Percentiles rank a stretch among this genome's conserved stretches.
phyloP scores from a whole-genome alignment of 2,329 filamentous ascomycete species.

The Nemania sp. region DNA sequence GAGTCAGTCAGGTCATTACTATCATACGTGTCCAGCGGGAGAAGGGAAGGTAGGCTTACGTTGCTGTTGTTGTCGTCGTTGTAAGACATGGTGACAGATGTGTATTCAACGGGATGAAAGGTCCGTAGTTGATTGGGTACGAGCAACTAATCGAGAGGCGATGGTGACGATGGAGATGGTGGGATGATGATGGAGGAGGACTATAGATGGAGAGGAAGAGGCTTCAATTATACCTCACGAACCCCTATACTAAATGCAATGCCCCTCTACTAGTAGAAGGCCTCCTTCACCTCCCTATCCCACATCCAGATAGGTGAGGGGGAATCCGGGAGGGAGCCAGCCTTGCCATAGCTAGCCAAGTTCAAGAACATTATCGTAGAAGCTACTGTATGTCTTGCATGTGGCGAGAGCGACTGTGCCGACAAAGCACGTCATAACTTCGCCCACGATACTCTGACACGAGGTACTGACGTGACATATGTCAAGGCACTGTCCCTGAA shows the following conservation, averaged over 20 bases:
- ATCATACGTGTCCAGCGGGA: neutral
- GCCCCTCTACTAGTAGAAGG: slow-evolving; percentile 24
- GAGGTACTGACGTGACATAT: neutral
- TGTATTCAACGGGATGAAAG: slow-evolving; percentile 7
- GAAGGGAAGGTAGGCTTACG: slow-evolving; percentile 44
- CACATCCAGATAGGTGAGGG: slow-evolving; percentile 27
- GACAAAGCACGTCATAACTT: slow-evolving; percentile 28
- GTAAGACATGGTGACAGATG: slow-evolving; percentile 58
- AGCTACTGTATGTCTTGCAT: slow-evolving; percentile 28
- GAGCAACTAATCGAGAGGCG: neutral
- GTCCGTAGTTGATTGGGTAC: neutral
- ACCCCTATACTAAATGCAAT: slow-evolving; percentile 22
- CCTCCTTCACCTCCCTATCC: slow-evolving; percentile 25
- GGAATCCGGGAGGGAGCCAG: slow-evolving; percentile 36
- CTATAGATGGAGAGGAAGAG: slow-evolving; percentile 11
- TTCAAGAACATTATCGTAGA: slow-evolving; percentile 25
- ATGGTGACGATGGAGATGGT: neutral
- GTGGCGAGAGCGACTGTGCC: slow-evolving; percentile 21
- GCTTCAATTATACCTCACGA: slow-evolving; percentile 39
- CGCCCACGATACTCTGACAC: slow-evolving; percentile 16
- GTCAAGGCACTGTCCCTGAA: slow-evolving; percentile 3
- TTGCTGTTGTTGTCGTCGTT: slow-evolving; percentile 53
- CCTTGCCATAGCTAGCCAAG: slow-evolving; percentile 11
- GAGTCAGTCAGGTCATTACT: slow-evolving; percentile 14
- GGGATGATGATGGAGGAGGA: neutral